Evolutionary conservation across 805 yeast genomes (phyloP).

Genomic region (Kockiozyma suomiensis): DNA sequence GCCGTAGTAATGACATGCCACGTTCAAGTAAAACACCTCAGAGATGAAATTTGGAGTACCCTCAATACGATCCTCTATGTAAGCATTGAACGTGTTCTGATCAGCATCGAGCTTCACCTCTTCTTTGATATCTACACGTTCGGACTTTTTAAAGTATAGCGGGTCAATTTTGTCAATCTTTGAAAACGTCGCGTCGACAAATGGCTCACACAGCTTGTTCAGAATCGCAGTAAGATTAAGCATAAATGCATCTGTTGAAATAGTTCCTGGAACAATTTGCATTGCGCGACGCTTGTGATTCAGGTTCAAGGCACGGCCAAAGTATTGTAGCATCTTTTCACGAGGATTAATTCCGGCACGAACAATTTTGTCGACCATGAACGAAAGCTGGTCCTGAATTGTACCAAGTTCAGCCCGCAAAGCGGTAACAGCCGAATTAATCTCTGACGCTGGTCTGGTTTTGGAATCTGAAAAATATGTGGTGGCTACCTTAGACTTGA

Average conservation of each 20-base stretch:
- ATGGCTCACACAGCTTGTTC: conserved; percentile 78
- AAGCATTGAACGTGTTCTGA: conserved; percentile 64
- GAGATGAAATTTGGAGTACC: conserved; percentile 76
- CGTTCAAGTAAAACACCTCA: conserved; percentile 79
- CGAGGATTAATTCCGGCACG: conserved; percentile 73
- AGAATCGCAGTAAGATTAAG: conserved; percentile 69
- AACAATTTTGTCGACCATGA: conserved; percentile 69
- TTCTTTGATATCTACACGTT: conserved; percentile 66
- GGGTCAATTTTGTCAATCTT: conserved; percentile 71
- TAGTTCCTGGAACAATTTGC: conserved; percentile 66
- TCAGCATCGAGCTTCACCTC: conserved; percentile 86
- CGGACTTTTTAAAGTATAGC: conserved; percentile 61
- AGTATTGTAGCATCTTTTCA: conserved; percentile 62
- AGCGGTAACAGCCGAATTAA: conserved; percentile 57
- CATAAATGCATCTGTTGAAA: conserved; percentile 82
- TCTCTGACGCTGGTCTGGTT: conserved; percentile 47
- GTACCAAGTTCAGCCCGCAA: conserved; percentile 65
- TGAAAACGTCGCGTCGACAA: conserved; percentile 63
- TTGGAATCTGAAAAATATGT: conserved; percentile 35
- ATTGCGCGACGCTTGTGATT: conserved; percentile 88
- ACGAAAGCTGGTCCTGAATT: conserved; percentile 57
- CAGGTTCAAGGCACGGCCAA: conserved; percentile 71
- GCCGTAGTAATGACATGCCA: conserved; percentile 84
- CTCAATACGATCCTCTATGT: conserved; percentile 49
- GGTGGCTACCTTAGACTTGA: conserved; percentile 29